Evolutionary conservation across 2,329 filamentous ascomycete genomes (phyloP), one percentile per base, ranked within the genome.

Genomic region (Fusarium dlaminii): DNA sequence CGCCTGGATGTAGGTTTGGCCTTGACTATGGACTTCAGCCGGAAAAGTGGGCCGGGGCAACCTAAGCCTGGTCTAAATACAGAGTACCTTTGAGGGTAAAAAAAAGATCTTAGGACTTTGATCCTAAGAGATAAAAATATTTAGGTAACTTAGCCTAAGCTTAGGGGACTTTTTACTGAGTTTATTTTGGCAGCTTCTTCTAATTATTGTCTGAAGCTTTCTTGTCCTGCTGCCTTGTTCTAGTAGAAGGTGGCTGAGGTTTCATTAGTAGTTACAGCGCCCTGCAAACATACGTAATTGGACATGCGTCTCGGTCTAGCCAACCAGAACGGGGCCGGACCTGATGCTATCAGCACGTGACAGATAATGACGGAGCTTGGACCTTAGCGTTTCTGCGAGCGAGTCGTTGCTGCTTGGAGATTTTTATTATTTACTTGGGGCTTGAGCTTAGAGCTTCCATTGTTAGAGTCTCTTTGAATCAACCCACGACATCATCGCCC

Each of bases 391-490:
- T 54, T 58, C 65, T 60, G 63, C 40, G 54, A 57, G 48, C 40
- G 55, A 54, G 55, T 55, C 67, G 78, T 81, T 80, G 78, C 77
- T 79, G 74, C 78, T 74, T 78, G 78, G 80, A 78, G 75, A 78
- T 81, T 82, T 82, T 80, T 79, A 79, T 80, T 79, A 80, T 81
- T 80, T 77, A 81, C 78, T 75, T 76, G 65, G 65, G 56, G 54
- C 63, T 43, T 39, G 60, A 70, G 66, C 60, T 73, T 70, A 43
- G 65, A 74, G 65, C 55, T 55, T 59, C 48, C 63, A 64, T 39
- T 54, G 40, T 63, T 56, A 69, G 66, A 40, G 64, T 63, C 29
- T 42, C 42, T 60, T 45, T 36, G 61, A 66, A 58, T 46, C 62
- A 56, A 66, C 58, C 62, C 57, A 60, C 70, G 51, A 75, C 73